Evolutionary conservation across 257 asterid species (phyloP).

Genomic region (Dorcoceras hygrometricum): DNA sequence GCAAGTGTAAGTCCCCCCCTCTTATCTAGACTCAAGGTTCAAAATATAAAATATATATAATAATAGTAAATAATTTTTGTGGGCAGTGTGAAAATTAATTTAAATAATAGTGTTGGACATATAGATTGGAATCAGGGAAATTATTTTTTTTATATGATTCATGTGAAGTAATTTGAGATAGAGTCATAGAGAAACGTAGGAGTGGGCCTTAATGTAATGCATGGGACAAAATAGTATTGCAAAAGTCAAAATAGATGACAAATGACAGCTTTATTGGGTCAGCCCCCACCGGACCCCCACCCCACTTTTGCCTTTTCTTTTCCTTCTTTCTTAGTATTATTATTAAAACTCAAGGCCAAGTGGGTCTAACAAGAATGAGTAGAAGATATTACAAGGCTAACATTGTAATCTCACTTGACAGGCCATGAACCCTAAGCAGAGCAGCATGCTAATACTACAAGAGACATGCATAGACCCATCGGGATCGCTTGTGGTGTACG

Average conservation of each 20-base stretch:
- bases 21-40: too few relatives aligned
- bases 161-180: too few relatives aligned
- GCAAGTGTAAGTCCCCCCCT: constrained; percentile 39
- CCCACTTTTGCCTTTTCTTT: not conserved
- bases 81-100: not conserved
- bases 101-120: not conserved
- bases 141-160: not conserved
- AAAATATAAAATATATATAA: too few relatives aligned
- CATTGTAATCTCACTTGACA: constrained; percentile 9
- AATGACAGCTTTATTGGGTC: constrained; percentile 19
- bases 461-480: constrained; percentile 51
- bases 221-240: constrained; percentile 36
- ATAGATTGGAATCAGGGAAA: not conserved
- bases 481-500: constrained; percentile 60
- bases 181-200: not conserved
- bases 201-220: constrained; percentile 6
- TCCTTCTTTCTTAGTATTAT: too few relatives aligned
- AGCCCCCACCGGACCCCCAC: constrained; percentile 7
- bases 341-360: constrained; percentile 15
- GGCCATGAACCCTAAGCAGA: constrained; percentile 51
- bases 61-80: not conserved
- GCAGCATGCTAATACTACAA: constrained; percentile 56
- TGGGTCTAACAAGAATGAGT: not conserved
- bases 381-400: not conserved
- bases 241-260: constrained; percentile 54